Percentiles rank a stretch among this genome's conserved stretches.
phyloP scores from a whole-genome alignment of 2,329 filamentous ascomycete genomes.

The Hypoxylon sp. region DNA sequence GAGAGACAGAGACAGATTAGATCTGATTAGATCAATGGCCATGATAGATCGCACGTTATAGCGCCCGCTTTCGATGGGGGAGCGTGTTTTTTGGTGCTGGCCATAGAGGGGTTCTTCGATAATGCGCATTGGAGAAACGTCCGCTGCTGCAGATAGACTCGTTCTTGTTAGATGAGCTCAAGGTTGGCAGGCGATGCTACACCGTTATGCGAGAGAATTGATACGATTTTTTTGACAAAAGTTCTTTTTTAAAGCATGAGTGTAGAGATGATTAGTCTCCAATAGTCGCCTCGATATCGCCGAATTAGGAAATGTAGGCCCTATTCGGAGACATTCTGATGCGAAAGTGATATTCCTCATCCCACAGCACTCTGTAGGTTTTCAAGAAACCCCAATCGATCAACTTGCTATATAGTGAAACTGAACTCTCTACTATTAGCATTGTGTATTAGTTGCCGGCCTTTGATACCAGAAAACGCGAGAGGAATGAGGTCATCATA shows the following conservation, averaged over 20 bases:
- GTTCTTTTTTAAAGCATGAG: too few species aligned
- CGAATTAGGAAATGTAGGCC: not conserved
- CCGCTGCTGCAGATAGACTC: not conserved
- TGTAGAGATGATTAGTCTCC: too few species aligned
- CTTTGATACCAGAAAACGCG: not conserved
- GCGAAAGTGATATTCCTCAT: not conserved
- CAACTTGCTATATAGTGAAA: not conserved
- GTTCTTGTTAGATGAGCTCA: not conserved
- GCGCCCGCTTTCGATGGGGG: not conserved
- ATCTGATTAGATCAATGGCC: not conserved
- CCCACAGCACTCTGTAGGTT: too few species aligned
- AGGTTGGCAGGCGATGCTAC: not conserved
- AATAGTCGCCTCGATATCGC: constrained; percentile 3
- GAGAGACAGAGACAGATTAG: not conserved
- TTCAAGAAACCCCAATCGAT: too few species aligned
- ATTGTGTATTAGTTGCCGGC: not conserved
- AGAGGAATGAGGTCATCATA: not conserved
- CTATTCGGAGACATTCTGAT: constrained; percentile 1
- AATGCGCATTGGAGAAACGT: not conserved
- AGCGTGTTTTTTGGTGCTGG: not conserved
- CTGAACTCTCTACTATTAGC: not conserved
- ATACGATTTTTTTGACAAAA: not conserved
- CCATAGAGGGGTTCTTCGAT: not conserved
- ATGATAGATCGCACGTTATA: not conserved
- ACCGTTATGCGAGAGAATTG: not conserved